Evolutionary conservation across 441 rosid species (phyloP), one percentile per base, ranked within the genome.

Genomic region (Populus trichocarpa): DNA sequence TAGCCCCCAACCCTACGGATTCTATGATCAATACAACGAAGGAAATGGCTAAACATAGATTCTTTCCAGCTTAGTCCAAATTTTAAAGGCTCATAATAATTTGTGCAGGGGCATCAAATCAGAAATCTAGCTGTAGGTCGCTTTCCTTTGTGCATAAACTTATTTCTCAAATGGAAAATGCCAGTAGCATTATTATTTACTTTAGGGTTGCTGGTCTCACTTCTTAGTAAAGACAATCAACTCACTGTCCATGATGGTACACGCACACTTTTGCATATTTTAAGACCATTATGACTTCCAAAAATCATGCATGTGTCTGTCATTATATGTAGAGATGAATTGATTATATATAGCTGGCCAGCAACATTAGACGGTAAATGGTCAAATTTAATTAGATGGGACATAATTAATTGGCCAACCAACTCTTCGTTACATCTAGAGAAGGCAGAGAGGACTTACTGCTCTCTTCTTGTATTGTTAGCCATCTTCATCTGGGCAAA

Each of bases 41-140:
- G 32, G 32, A 30, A 30, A 30, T 3, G 32, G 32, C 32, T 3
- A 30, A 30, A 30, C 32, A 30, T n/a, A 40, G 28, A 6, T 64
- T 63, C 5, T 64, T 28, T 71, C 75, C 75, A 46, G 18, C 53
- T 77, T 71, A 63, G 75, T 36, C 33, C n/a, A 64, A 28, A 26
- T 30, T 42, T 30, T 30, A 26, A 30, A 30, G 36, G 65, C 72
- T 36, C 42, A 14, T 40, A n/a, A 30, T 30, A 30, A 30, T 30
- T 30, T 30, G 32, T 70, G 28, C 70, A 25, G 42, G 50, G 20
- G 35, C 32, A 22, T 77, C 71, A 22, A 42, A 65, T 46, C 71
- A 71, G 8, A 40, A 40, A n/a, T 65, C 50, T 16, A 61, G 6
- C 14, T 69, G 28, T 23, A 69, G 36, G 11, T 6, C 5, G 5